Evolutionary conservation across 345 rosid genomes (phyloP), one percentile per base, ranked within the genome.

Genomic region (Kernera saxatilis): DNA sequence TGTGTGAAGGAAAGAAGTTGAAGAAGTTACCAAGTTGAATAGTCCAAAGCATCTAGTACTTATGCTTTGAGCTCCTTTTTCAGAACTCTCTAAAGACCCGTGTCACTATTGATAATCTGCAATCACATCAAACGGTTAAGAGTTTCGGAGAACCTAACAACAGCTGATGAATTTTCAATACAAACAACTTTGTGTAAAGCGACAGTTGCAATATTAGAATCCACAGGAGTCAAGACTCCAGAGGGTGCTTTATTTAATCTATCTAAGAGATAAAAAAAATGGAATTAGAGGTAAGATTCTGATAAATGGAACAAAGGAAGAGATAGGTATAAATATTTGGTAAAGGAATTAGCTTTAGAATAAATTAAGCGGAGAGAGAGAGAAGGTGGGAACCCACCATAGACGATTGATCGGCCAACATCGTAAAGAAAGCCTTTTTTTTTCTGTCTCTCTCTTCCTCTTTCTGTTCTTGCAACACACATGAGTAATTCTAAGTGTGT

Each of bases 341-440:
- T 75, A 76, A 69, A 69, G 61, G 60, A 61, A 27, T 69, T 76
- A 69, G 61, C 79, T 76, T 76, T 76, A 69, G 40, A 70, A 70
- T 58, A 70, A 58, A 57, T 15, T 70, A 70, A 58, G 45, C 25
- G 25, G 36, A 18, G 52, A 71, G 77, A 36, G 49, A 51, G 58
- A 35, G 22, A 69, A 69, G 60, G 75, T 76, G 75, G 79, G 66
- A 70, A 55, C 71, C 75, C 79, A 76, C 79, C 75, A 69, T 48
- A 69, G 71, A 75, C 79, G 46, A 76, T 76, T 76, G 71, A 76
- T 70, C 71, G 66, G 79, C 79, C 75, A 69, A 76, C 79, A 76
- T 76, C 67, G 60, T 76, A 76, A 76, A 69, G 54, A 67, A 67
- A 66, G 21, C 27, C 11, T 68, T 59, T 60, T 58, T 36, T 44